Conservation (phyloP, 306 rosid genomes). For the Dalbergia oliveri region DNA sequence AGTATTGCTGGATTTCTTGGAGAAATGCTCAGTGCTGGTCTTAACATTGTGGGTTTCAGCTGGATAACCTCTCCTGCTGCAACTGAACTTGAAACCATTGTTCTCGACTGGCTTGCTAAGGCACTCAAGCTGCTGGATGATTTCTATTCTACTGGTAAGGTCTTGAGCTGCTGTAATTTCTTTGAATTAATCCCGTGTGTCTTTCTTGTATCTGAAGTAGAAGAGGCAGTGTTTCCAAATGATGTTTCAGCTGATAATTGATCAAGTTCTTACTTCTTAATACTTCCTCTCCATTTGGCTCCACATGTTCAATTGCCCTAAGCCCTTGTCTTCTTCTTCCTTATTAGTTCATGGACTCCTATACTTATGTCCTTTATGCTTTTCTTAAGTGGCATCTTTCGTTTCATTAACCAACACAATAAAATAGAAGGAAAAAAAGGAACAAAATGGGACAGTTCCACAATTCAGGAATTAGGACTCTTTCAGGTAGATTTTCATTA, state of each 20-base stretch:
- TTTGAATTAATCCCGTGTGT: background rate
- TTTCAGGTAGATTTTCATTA: background rate
- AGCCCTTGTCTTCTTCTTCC: background rate
- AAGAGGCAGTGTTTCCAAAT: background rate
- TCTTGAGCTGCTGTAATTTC: constrained; percentile 13
- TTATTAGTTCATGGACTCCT: background rate
- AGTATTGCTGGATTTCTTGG: constrained; percentile 95
- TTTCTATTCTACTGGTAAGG: constrained; percentile 79
- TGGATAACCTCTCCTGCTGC: constrained; percentile 99
- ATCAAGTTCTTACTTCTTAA: background rate
- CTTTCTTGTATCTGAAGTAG: constrained; percentile 1
- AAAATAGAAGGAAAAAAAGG: background rate
- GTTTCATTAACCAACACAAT: background rate
- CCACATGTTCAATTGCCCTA: too few species aligned
- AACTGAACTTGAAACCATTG: constrained; percentile 90
- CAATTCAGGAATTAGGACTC: constrained; percentile 1
- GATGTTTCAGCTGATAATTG: constrained; percentile 17
- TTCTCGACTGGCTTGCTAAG: constrained; percentile 94
- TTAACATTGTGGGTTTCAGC: constrained; percentile 92
- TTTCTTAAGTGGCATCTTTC: background rate
- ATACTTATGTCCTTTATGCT: background rate
- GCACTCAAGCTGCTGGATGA: constrained; percentile 67
- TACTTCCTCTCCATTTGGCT: background rate
- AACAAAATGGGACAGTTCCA: constrained; percentile 15
- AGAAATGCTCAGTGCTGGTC: constrained; percentile 97